Base-by-base conservation (phyloP, 495 filamentous ascomycete species). In the Penicillium diatomitis region DNA sequence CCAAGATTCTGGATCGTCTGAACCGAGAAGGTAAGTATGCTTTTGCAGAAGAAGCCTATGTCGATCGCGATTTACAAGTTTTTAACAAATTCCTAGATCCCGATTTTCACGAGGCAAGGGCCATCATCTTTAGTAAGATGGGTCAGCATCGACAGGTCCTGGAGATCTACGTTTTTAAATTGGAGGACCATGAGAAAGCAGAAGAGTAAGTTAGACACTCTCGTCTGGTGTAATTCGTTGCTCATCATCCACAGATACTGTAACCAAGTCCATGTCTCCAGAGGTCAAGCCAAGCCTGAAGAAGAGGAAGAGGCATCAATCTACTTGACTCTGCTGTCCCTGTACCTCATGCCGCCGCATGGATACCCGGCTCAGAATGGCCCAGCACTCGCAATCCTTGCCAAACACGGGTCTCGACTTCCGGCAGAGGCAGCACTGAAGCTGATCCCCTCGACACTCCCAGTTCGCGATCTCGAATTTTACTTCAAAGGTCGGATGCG, bases 401-500 rank as follows among this genome's bases (percentile, higher is more conserved):
- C 87, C 38, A 84, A 85, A 51, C 92, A 98, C 56, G 92, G 92
- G 41, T 88, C 90, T 27, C 85, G 92, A 9, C 79, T 98, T 27
- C 90, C 95, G 0, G 88, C 92, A 3, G 78, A 82, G 9, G 86
- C 86, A 8, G 91, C 90, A 0, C 75, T 98, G 4, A 80, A 82
- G 8, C 71, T 97, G 29, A 87, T 98, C n/a, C 92, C 92, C 0
- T 77, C 87, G 47, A 64, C 77, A 4, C 75, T 96, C 4, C 83
- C 87, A 6, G 76, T 96, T 12, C 71, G 77, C 38, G 78, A 94
- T 36, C 82, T 98, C 4, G 87, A 91, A 58, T 84, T 82, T 8
- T 98, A 98, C 65, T 97, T 98, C 74, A 82, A 82, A 44, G 88
- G 90, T 27, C 81, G 90, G 20, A 95, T 97, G 60, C 84, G 94